A percentile compares a stretch with the other conserved stretches of the same genome.
phyloP scores from a whole-genome alignment of 192 early-diverging fungal species.

The Coemansia sp. region DNA sequence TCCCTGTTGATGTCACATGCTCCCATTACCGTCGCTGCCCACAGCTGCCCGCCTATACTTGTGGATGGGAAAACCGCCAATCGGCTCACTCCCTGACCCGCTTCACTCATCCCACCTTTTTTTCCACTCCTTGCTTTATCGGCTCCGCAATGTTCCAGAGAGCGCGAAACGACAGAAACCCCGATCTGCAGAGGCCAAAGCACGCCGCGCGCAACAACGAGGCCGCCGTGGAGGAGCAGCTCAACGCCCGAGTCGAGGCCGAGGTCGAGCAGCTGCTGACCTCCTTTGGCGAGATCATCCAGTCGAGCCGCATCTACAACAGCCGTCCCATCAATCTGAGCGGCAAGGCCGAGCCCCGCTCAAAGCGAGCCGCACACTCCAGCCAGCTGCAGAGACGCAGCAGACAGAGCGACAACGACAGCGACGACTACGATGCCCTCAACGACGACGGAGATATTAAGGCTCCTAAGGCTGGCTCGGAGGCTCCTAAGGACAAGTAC shows the following conservation, averaged over 20 bases:
- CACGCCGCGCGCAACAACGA: conserved; percentile 38
- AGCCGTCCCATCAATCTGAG: conserved; percentile 15
- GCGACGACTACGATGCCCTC: background rate
- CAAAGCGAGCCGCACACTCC: background rate
- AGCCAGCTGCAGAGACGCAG: conserved; percentile 1
- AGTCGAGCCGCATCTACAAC: conserved; percentile 43
- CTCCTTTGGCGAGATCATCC: conserved; percentile 51
- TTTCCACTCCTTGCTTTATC: background rate
- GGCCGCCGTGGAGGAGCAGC: conserved; percentile 30
- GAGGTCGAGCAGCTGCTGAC: conserved; percentile 50
- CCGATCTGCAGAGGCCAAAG: conserved; percentile 23
- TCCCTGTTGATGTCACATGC: background rate
- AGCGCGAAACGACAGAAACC: conserved; percentile 27
- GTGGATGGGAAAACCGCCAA: too few species aligned
- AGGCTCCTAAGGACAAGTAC: conserved; percentile 50
- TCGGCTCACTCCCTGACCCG: too few species aligned
- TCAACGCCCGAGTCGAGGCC: conserved; percentile 41
- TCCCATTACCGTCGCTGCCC: background rate
- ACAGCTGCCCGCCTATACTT: too few species aligned
- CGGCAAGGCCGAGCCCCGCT: background rate
- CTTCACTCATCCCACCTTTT: background rate
- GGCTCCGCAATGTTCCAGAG: conserved; percentile 49
- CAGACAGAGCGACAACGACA: conserved; percentile 9
- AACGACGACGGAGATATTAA: background rate
- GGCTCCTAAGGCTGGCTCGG: background rate